Percentiles rank a stretch among this genome's conserved stretches.
These are phyloP conservation scores for Pleurotus djamor DNA, from an alignment of 768 basidiomycete species.

Conservation along the genomic window DNA sequence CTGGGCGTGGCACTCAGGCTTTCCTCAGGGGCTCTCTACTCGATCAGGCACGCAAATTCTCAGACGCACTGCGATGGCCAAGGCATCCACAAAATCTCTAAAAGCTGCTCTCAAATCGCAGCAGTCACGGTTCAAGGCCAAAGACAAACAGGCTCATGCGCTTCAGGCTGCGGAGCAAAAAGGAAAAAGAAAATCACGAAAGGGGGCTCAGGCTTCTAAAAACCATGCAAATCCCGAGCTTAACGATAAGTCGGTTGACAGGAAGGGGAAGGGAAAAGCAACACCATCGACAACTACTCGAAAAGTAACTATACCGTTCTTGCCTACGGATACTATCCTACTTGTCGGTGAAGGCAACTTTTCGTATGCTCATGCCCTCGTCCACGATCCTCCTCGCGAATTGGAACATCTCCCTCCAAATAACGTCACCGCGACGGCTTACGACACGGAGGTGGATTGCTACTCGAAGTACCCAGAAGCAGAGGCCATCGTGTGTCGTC, in stretches of 20 bases:
- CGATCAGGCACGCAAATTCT: neutral
- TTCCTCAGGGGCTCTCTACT: neutral
- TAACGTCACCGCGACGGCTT: slow-evolving; percentile 85
- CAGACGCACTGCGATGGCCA: slow-evolving; percentile 31
- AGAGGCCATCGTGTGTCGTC: slow-evolving; percentile 46
- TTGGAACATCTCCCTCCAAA: slow-evolving; percentile 52
- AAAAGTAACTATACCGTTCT: slow-evolving; percentile 63
- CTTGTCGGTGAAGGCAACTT: slow-evolving; percentile 96
- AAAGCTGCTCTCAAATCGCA: slow-evolving; percentile 71
- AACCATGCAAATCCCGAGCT: neutral
- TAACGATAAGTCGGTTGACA: slow-evolving; percentile 11
- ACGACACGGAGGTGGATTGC: slow-evolving; percentile 76
- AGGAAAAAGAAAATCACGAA: slow-evolving; percentile 31
- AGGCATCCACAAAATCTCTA: slow-evolving; percentile 49
- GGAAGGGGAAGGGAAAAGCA: slow-evolving; percentile 39
- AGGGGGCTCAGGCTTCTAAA: slow-evolving; percentile 11
- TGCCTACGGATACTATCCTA: slow-evolving; percentile 61
- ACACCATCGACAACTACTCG: slow-evolving; percentile 15
- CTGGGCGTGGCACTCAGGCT: slow-evolving; percentile 1
- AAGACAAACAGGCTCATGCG: slow-evolving; percentile 51
- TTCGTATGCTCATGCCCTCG: slow-evolving; percentile 80
- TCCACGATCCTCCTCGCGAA: slow-evolving; percentile 40
- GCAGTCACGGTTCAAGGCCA: slow-evolving; percentile 61
- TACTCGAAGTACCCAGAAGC: slow-evolving; percentile 83
- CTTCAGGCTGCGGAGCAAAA: slow-evolving; percentile 52